Evolutionary conservation across 2,329 filamentous ascomycete species (phyloP).

Genomic region (Dothidotthia symphoricarpi): DNA sequence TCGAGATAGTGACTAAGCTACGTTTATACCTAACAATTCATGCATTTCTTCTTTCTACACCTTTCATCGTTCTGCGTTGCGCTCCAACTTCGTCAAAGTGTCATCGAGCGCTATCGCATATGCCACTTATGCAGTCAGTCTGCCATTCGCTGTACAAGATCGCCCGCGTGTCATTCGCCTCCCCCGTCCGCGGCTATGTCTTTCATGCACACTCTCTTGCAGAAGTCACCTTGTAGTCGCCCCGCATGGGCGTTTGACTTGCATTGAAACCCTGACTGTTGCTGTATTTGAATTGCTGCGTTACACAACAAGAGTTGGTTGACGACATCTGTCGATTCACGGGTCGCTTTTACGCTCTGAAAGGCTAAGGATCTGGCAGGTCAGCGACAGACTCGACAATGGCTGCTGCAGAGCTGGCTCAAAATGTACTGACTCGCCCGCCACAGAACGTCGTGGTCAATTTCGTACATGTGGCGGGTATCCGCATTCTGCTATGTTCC

Average conservation of each 20-base stretch:
- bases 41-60: too few species aligned
- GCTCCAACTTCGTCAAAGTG: slow-evolving; percentile 5
- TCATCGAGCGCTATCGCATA: slow-evolving; percentile 8
- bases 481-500: slow-evolving; percentile 23
- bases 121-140: too few species aligned
- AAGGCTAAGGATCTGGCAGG: slow-evolving; percentile 21
- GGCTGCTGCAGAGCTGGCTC: slow-evolving; percentile 32
- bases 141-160: too few species aligned
- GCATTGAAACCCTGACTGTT: too few species aligned
- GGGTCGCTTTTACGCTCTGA: slow-evolving; percentile 14
- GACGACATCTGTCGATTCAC: slow-evolving; percentile 27
- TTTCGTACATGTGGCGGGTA: slow-evolving; percentile 26
- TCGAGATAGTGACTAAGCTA: slow-evolving; percentile 3
- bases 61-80: slow-evolving; percentile 15
- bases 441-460: slow-evolving; percentile 25
- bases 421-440: slow-evolving; percentile 31
- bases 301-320: slow-evolving; percentile 38
- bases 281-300: slow-evolving; percentile 4
- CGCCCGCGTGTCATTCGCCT: too few species aligned
- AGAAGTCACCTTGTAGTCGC: slow-evolving; percentile 31
- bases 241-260: slow-evolving; percentile 8
- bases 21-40: too few species aligned
- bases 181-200: too few species aligned
- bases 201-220: slow-evolving; percentile 28
- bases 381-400: slow-evolving; percentile 28